Evolutionary conservation across 352 stramenopile species (phyloP).

Genomic region (Phytophthora multivora): DNA sequence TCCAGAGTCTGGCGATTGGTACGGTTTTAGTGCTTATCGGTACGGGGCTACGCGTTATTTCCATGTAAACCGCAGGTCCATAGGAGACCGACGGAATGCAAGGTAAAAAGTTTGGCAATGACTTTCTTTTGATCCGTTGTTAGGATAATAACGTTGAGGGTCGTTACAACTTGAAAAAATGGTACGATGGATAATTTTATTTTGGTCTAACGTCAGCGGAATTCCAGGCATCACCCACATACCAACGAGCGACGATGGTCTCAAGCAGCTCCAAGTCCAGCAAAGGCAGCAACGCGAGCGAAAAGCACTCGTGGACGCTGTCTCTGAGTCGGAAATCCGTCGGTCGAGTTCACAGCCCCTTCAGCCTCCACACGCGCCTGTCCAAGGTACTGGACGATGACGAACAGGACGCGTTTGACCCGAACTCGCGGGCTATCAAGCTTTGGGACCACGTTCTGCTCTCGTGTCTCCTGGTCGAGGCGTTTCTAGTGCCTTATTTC

Average conservation of each 20-base stretch:
- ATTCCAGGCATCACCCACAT: constrained; percentile 1
- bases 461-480: constrained; percentile 46
- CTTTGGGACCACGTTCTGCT: constrained; percentile 65
- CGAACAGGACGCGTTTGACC: constrained; percentile 49
- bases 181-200: background rate
- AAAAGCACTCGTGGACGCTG: constrained; percentile 19
- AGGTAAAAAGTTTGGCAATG: too few species aligned
- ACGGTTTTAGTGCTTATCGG: constrained; percentile 72
- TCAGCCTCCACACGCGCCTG: constrained; percentile 20
- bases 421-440: constrained; percentile 42
- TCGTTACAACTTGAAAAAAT: background rate
- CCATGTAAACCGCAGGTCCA: constrained; percentile 24
- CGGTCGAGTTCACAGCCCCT: constrained; percentile 11
- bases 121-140: too few species aligned
- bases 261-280: background rate
- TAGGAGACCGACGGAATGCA: too few species aligned
- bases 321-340: constrained; percentile 7
- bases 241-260: constrained; percentile 4
- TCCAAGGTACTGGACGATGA: constrained; percentile 27
- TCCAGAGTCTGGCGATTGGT: constrained; percentile 58
- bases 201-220: constrained; percentile 3
- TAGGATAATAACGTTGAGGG: background rate
- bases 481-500: constrained; percentile 63
- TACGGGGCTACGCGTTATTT: constrained; percentile 70
- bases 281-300: constrained; percentile 3